phyloP scores from a whole-genome alignment of 306 rosid species.

The Trifolium repens region DNA sequence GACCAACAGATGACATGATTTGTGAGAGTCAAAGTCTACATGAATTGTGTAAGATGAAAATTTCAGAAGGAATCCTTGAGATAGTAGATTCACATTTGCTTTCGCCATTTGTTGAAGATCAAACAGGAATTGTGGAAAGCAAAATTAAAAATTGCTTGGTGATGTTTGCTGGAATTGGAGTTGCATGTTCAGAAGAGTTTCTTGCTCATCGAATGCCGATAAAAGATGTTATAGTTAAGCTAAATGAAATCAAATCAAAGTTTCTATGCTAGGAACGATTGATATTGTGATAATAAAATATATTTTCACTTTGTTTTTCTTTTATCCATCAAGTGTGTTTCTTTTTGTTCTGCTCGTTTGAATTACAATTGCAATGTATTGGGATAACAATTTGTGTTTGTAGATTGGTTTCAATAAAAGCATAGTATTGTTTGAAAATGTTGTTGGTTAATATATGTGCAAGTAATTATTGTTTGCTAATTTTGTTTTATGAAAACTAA shows the following conservation, averaged over 20 bases:
- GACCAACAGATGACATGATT: constrained; percentile 35
- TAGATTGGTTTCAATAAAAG: too few species aligned
- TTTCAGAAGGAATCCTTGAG: constrained; percentile 22
- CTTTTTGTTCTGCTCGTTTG: too few species aligned
- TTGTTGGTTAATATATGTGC: too few species aligned
- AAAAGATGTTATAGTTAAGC: constrained; percentile 20
- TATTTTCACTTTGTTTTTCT: too few species aligned
- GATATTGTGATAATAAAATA: background rate
- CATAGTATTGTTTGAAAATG: too few species aligned
- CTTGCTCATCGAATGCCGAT: constrained; percentile 13
- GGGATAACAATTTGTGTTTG: too few species aligned
- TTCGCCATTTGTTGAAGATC: background rate
- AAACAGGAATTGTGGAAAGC: background rate
- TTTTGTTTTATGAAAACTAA: too few species aligned
- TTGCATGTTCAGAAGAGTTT: constrained; percentile 40
- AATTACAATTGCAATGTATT: too few species aligned
- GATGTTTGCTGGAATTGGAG: constrained; percentile 40
- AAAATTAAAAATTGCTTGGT: constrained; percentile 23
- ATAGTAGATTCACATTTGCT: constrained; percentile 24
- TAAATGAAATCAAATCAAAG: constrained; percentile 31
- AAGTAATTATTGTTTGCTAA: too few species aligned
- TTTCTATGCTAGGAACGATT: background rate
- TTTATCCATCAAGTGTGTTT: too few species aligned
- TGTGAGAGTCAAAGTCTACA: constrained; percentile 26
- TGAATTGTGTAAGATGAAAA: constrained; percentile 21